These are phyloP conservation scores for Suillus paluster DNA, from an alignment of 768 basidiomycete genomes.

Conservation along the genomic window DNA sequence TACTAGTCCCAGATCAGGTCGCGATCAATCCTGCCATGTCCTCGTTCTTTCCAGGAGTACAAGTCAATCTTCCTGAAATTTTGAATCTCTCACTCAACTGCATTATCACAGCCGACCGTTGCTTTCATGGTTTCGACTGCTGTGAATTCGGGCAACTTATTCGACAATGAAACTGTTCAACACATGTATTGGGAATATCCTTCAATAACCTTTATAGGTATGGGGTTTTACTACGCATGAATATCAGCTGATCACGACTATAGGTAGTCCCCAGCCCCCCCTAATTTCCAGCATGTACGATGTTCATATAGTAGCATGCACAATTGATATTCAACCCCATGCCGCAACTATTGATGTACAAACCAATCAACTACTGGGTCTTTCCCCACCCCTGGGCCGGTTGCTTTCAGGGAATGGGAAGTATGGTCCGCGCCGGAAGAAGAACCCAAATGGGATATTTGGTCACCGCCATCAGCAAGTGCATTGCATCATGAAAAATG, in stretches of 20 bases:
- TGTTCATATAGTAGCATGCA: slow-evolving; percentile 16
- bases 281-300: slow-evolving; percentile 2
- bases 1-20: not conserved
- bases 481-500: slow-evolving; percentile 2
- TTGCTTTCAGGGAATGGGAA: not conserved
- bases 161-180: not conserved
- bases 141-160: slow-evolving; percentile 10
- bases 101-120: not conserved
- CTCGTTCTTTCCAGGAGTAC: slow-evolving; percentile 1
- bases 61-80: not conserved
- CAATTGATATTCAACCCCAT: not conserved
- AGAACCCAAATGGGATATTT: slow-evolving; percentile 11
- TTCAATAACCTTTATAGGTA: fast-evolving
- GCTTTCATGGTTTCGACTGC: slow-evolving; percentile 18
- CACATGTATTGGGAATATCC: slow-evolving; percentile 2
- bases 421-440: not conserved
- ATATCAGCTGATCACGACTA: not conserved
- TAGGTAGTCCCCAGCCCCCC: not conserved
- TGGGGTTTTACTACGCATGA: not conserved
- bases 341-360: slow-evolving; percentile 12
- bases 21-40: not conserved
- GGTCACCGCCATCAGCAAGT: slow-evolving; percentile 7
- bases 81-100: not conserved
- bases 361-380: not conserved
- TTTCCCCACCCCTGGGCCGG: not conserved